Base-by-base conservation (phyloP, 2,329 filamentous ascomycete species). In the Ascochyta koolunga region DNA sequence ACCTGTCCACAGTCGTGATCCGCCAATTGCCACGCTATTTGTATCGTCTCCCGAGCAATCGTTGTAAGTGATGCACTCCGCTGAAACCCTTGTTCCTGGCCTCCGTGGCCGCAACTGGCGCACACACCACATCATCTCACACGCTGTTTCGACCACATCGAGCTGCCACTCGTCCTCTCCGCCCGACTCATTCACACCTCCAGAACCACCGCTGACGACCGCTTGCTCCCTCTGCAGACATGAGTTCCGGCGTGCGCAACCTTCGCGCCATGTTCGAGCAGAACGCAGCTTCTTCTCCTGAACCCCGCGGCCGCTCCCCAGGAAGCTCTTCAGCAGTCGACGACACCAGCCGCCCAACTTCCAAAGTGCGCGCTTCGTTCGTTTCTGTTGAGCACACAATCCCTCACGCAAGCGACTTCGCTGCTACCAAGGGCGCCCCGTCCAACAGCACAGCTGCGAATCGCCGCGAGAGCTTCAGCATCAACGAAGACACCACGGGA, bases 231-330 rank as follows among this genome's bases (percentile, higher is more conserved):
- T 42, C 47, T 63, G 64, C 72, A 80, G 78, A 77, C 76, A 81
- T 81, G 79, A 77, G 74, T 64, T 72, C 72, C 64, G 77, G 77
- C 62, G 79, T 81, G 60, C 74, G 78, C 61, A 79, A 79, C 64
- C 72, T 81, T 52, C 73, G 78, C 66, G 78, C 79, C 52, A 76
- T 80, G 71, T 81, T 81, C 68, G 79, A 81, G 70, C 68, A 72
- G 50, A 66, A 61, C 51, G 51, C 51, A 44, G 61, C 69, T 48
- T 65, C 73, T 36, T 71, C 73, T 65, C 72, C 76, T 67, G 73
- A 78, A 59, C 68, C 74, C 60, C 77, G 78, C 62, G 77, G 78
- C 49, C 75, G 77, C 57, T 79, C 78, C 39, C 76, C 74, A 56
- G 70, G 69, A 59, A 74, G 69, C 62, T 67, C 66, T 50, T 61